phyloP scores from a whole-genome alignment of 306 rosid species.

The Lathyrus tuberosus region DNA sequence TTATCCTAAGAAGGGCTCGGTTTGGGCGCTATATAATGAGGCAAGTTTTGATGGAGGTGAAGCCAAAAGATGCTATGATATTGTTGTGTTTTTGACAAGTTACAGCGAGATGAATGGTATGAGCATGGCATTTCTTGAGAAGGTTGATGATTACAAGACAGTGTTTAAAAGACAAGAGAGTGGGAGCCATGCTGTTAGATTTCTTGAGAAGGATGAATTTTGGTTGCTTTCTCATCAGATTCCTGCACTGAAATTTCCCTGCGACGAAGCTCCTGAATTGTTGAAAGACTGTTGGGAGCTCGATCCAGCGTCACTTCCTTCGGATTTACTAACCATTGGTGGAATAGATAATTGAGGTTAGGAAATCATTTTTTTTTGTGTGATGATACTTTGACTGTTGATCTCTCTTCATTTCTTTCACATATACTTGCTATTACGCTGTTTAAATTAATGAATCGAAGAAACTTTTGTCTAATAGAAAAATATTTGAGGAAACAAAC shows the following conservation, averaged over 20 bases:
- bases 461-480: constrained; percentile 16
- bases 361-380: constrained; percentile 48
- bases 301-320: constrained; percentile 94
- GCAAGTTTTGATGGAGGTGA: constrained; percentile 44
- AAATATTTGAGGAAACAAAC: constrained; percentile 20
- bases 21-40: constrained; percentile 81
- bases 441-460: constrained; percentile 18
- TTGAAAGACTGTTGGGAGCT: constrained; percentile 88
- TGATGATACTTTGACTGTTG: constrained; percentile 52
- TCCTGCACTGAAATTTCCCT: constrained; percentile 73
- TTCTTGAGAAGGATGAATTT: constrained; percentile 58
- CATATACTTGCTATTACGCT: constrained; percentile 49
- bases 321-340: constrained; percentile 60
- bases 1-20: constrained; percentile 90
- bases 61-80: constrained; percentile 57
- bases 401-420: constrained; percentile 63
- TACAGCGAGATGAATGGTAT: constrained; percentile 72
- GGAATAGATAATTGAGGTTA: constrained; percentile 40
- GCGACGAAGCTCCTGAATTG: constrained; percentile 57
- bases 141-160: constrained; percentile 82
- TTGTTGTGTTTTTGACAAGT: constrained; percentile 71
- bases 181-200: constrained; percentile 71
- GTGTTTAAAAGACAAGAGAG: constrained; percentile 78
- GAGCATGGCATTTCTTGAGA: constrained; percentile 88
- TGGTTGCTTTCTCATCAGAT: constrained; percentile 80